Base-by-base conservation (phyloP, 768 basidiomycete genomes). In the Coprinopsis strossmayeri region DNA sequence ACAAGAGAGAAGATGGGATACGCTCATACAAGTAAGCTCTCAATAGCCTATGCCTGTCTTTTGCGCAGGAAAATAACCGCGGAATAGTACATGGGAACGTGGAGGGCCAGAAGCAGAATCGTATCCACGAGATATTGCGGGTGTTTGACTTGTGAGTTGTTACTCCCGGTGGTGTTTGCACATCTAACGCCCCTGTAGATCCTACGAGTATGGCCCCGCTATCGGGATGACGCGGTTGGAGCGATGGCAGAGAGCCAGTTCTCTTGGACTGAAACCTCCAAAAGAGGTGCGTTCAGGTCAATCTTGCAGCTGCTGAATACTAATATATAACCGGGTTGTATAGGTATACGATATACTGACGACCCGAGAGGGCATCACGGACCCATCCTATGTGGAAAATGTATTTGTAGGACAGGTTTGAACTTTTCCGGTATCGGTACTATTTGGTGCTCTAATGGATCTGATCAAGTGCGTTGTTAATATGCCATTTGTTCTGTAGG, bases 241-340 rank as follows among this genome's bases (percentile, higher is more conserved):
- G 53, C 73, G 94, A 32, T 97, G 92, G 91, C 79, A 93, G 59
- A 74, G 93, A 42, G 94, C 94, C 0, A 63, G 82, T 23, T 73
- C 74, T 9, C 70, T 94, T 38, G 91, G 91, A 1, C 68, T 96
- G 17, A 72, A 83, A 40, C 94, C 93, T 12, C 92, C 91, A 2
- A 53, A 60, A 13, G 88, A 91, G 73, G 91, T 87, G 56, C 49
- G 78, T 47, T 32, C 28, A 48, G 15, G 30, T 32, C 7, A 7
- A n/a, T n/a, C n/a, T n/a, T n/a, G n/a, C n/a, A n/a, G n/a, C n/a
- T n/a, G n/a, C n/a, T n/a, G n/a, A n/a, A n/a, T n/a, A n/a, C n/a
- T n/a, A n/a, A n/a, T n/a, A n/a, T n/a, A n/a, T n/a, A n/a, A n/a
- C n/a, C n/a, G n/a, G 30, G 30, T 32, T 9, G 11, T 11, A 5